These are phyloP conservation scores for Psilocybe subaeruginosa DNA, from an alignment of 768 basidiomycete genomes.

Conservation along the genomic window DNA sequence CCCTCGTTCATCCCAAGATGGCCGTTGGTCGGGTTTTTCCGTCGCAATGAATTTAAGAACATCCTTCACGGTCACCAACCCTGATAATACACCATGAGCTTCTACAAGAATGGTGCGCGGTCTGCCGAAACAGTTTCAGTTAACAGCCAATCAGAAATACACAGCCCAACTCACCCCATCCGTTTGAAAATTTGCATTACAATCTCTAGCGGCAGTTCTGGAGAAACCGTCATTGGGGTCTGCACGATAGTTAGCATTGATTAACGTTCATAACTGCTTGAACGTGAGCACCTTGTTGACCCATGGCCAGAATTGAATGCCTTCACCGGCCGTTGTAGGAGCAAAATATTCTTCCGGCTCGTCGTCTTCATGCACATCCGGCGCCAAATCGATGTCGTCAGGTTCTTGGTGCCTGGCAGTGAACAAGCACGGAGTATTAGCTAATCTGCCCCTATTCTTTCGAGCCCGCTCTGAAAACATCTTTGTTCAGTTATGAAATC, in stretches of 20 bases:
- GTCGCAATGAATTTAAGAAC: slow-evolving; percentile 84
- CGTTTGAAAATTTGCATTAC: slow-evolving; percentile 97
- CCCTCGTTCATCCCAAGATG: slow-evolving; percentile 63
- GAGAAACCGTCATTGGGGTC: slow-evolving; percentile 94
- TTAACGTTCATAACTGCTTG: not conserved
- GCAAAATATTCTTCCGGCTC: slow-evolving; percentile 64
- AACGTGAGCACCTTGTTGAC: slow-evolving; percentile 80
- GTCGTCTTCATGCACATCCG: slow-evolving; percentile 71
- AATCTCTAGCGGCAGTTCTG: slow-evolving; percentile 91
- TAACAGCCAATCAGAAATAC: slow-evolving; percentile 5
- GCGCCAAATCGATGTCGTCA: slow-evolving; percentile 50
- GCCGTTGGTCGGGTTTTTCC: slow-evolving; percentile 52
- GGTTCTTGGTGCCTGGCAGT: slow-evolving; percentile 53
- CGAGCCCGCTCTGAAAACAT: slow-evolving; percentile 65
- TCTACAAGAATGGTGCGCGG: slow-evolving; percentile 97
- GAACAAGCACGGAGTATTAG: slow-evolving; percentile 78
- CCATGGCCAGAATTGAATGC: slow-evolving; percentile 83
- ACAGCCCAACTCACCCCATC: slow-evolving; percentile 77
- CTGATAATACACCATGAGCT: slow-evolving; percentile 78
- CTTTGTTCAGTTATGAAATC: not conserved
- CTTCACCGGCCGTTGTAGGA: slow-evolving; percentile 55
- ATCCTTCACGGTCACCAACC: slow-evolving; percentile 95
- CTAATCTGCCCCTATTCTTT: slow-evolving; percentile 59
- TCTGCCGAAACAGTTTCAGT: slow-evolving; percentile 40
- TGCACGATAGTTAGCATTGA: slow-evolving; percentile 33